A percentile compares a stretch with the other conserved stretches of the same genome.
These are phyloP conservation scores for Rutidosis leptorrhynchoides DNA, from an alignment of 129 eudicot species.

Conservation along the genomic window DNA sequence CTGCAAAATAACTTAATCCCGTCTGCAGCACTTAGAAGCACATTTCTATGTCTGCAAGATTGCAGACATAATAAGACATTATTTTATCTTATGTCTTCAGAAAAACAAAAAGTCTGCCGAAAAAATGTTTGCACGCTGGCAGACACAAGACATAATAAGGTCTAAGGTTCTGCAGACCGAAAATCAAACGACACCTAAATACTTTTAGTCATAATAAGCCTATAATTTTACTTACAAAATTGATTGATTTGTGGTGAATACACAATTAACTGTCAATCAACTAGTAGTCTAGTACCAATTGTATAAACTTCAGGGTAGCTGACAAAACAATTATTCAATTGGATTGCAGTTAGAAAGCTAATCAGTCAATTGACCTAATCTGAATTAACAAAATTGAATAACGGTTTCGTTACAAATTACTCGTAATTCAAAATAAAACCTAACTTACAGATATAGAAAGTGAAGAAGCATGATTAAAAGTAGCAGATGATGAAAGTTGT, in stretches of 20 bases:
- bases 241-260: not conserved
- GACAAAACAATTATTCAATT: not conserved
- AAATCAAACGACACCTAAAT: no score
- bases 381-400: not conserved
- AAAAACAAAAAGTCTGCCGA: no score
- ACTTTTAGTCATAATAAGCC: no score
- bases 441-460: slow-evolving; percentile 49
- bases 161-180: no score
- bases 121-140: no score
- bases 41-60: no score
- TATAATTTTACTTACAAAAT: not conserved
- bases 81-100: no score
- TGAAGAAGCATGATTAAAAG: slow-evolving; percentile 22
- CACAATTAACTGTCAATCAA: no score
- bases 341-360: not conserved
- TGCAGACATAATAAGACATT: no score
- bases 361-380: not conserved
- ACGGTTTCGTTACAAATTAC: not conserved
- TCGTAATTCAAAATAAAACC: not conserved
- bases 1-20: no score
- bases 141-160: no score
- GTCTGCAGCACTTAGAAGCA: no score
- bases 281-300: not conserved
- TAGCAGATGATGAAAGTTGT: slow-evolving; percentile 7
- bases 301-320: not conserved